Percentiles rank a stretch among this genome's conserved stretches.
phyloP scores from a whole-genome alignment of 345 rosid species.

The Salix udensis region DNA sequence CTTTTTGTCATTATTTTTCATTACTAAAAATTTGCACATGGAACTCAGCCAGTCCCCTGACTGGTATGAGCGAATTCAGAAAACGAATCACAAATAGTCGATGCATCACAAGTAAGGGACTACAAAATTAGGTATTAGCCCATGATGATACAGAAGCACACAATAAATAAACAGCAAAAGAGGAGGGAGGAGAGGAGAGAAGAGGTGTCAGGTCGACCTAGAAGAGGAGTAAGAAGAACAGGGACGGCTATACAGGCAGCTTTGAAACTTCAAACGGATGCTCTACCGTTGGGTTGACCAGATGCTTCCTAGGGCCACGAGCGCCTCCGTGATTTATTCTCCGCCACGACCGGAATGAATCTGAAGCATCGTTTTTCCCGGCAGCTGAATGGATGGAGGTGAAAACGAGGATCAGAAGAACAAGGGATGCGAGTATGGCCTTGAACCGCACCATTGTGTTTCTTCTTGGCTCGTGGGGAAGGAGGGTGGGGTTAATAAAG shows the following conservation, averaged over 20 bases:
- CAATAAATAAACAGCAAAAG: background rate
- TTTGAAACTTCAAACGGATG: constrained; percentile 30
- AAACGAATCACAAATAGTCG: background rate
- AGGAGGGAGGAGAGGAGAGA: background rate
- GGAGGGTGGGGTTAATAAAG: background rate
- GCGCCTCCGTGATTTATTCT: constrained; percentile 41
- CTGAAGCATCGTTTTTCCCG: background rate
- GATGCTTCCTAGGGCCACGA: constrained; percentile 39
- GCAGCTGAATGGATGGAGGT: constrained; percentile 18
- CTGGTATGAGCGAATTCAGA: background rate
- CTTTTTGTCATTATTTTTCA: too few species aligned
- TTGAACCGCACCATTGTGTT: constrained; percentile 17
- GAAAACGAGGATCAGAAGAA: constrained; percentile 23
- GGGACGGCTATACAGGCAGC: constrained; percentile 27
- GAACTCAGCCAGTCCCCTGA: background rate
- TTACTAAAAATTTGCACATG: background rate
- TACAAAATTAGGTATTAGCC: background rate
- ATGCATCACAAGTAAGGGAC: background rate
- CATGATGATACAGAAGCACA: background rate
- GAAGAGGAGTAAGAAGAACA: too few species aligned
- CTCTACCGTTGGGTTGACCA: constrained; percentile 28
- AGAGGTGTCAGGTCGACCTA: background rate
- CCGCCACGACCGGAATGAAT: constrained; percentile 6
- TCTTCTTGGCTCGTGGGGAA: background rate
- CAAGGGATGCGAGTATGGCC: constrained; percentile 12